Evolutionary conservation across 331 rosid species (phyloP), one percentile per base, ranked within the genome.

Genomic region (Telfairia occidentalis): DNA sequence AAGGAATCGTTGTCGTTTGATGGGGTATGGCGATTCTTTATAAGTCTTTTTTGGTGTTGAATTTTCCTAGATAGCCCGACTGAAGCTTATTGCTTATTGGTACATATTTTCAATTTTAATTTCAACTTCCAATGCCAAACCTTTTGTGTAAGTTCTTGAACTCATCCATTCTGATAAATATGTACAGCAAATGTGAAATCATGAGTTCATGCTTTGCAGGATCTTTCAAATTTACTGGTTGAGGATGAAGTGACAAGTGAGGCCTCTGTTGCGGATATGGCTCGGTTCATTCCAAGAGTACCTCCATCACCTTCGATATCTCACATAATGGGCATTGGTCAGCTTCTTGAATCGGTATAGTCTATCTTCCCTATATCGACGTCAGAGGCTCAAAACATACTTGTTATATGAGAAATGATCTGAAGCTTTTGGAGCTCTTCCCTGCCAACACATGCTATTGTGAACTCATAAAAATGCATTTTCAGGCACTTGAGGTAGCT

Each of bases 401-500:
- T 70, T 45, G 16, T 70, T 70, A n/a, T 66, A 30, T n/a, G 40
- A 18, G 21, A 19, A 64, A 64, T 12, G 5, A 67, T 13, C 21
- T 24, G 32, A 67, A 40, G 5, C 9, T 40, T 67, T 64, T 30
- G 5, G 46, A 64, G 48, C 49, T 9, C 46, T 34, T 64, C 48
- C 45, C 5, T 21, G 1, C 30, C 48, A 64, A 64, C 29, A 35
- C n/a, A 64, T 64, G 37, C 71, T 35, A n/a, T 28, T n/a, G 13
- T 7, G 40, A 26, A 45, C 74, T 43, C 7, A 70, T 28, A 26
- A 18, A 43, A 2, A 28, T 28, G 16, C 42, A 45, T 70, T 79
- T 84, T 35, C 70, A 95, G 99, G 99, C 99, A 53, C 89, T 95
- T 48, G 97, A 89, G 87, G 97, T 92, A 38, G 99, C 99, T 1